Evolutionary conservation across 192 early-diverging fungal species (phyloP), one percentile per base, ranked within the genome.

Genomic region (Mycoemilia scoparia): DNA sequence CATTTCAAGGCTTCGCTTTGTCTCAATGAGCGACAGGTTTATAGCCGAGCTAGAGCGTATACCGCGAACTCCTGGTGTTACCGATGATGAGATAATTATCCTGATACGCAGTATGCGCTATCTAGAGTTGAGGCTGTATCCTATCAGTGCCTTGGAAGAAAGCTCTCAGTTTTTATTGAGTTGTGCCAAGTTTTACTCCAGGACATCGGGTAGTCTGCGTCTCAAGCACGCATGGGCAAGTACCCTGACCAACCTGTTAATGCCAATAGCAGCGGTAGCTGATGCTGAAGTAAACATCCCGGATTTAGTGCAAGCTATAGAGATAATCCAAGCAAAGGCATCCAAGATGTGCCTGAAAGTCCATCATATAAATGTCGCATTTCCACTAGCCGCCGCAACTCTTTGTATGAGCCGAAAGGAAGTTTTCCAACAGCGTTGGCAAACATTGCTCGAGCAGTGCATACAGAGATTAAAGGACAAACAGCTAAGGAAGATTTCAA

Each of bases 201-300:
- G 78, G 34, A 72, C 74, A 21, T 67, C 89, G 1, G 75, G 81
- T 40, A 74, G 75, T 17, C 46, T 71, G 24, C 66, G 72, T 35
- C 79, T 96, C 23, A 89, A 91, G 38, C 80, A 84, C 33, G 88
- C 91, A 0, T 99, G 85, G 61, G 76, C 79, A 1, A 74, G 85
- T 24, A 54, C 93, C 5, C 82, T 99, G 70, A 79, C 86, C 0
- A 73, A 90, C 55, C 66, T 96, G 22, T 45, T 99, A 29, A 76
- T 90, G 32, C 91, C 89, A 0, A 71, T 96, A 16, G 89, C 82
- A 3, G 77, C 71, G 32, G 79, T 96, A 2, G 89, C 87, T 4
- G 68, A 74, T 24, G 87, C 81, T 5, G 95, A 96, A 52, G 89
- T 92, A 16, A 98, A 95, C 41, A 54, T 95, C 31, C 95, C 89